These are phyloP conservation scores for Nakazawaea populi DNA, from an alignment of 805 yeast genomes.

Conservation along the genomic window DNA sequence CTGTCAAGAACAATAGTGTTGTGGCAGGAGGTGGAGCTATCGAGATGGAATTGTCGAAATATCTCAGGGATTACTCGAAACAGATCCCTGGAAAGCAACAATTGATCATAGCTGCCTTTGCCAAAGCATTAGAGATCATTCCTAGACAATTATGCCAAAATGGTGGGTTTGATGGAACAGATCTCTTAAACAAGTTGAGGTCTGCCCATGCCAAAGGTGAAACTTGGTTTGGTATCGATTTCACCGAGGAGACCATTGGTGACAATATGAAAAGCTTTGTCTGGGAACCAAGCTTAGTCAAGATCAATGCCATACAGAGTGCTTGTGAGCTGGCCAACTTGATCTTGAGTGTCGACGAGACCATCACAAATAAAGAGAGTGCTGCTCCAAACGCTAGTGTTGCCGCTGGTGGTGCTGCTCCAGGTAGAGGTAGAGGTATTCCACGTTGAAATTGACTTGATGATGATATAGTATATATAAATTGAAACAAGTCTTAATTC, in stretches of 20 bases:
- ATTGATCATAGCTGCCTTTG: constrained; percentile 84
- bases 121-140: constrained; percentile 89
- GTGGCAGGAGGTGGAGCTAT: constrained; percentile 99
- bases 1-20: constrained; percentile 76
- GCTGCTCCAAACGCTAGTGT: constrained; percentile 44
- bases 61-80: constrained; percentile 80
- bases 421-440: constrained; percentile 70
- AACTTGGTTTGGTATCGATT: constrained; percentile 88
- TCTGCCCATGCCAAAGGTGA: constrained; percentile 94
- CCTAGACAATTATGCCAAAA: constrained; percentile 98
- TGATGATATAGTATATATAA: neutral
- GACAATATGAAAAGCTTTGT: constrained; percentile 82
- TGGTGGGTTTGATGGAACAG: constrained; percentile 99
- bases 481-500: neutral
- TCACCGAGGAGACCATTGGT: constrained; percentile 74
- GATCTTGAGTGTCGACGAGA: constrained; percentile 93
- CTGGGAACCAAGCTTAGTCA: constrained; percentile 97
- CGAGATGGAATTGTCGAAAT: constrained; percentile 92
- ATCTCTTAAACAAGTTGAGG: constrained; percentile 81
- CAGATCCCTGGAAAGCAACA: constrained; percentile 95
- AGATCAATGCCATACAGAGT: constrained; percentile 86
- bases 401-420: constrained; percentile 37
- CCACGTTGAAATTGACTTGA: constrained; percentile 21
- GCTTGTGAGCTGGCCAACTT: constrained; percentile 97
- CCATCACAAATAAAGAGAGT: constrained; percentile 69